These are phyloP conservation scores for Calonectria honghensis DNA, from an alignment of 2,329 filamentous ascomycete species.

Conservation along the genomic window DNA sequence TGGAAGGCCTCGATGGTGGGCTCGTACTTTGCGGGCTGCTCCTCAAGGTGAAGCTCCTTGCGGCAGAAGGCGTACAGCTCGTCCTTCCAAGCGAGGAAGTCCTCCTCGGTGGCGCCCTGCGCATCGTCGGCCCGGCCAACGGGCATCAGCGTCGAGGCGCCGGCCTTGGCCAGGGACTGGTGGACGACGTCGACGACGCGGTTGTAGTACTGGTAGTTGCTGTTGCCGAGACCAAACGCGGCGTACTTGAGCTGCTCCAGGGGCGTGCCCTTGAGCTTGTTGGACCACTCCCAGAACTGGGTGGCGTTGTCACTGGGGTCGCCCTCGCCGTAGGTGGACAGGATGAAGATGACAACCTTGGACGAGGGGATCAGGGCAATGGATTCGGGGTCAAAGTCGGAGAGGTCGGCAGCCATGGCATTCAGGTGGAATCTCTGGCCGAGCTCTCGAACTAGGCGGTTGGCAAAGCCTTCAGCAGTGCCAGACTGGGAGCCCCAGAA, in stretches of 20 bases:
- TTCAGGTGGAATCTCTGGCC: conserved; percentile 35
- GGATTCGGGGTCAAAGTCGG: conserved; percentile 65
- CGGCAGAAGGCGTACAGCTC: conserved; percentile 47
- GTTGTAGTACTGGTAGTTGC: conserved; percentile 60
- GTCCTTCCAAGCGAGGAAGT: conserved; percentile 59
- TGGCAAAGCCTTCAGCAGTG: conserved; percentile 38
- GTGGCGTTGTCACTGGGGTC: conserved; percentile 60
- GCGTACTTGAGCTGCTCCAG: conserved; percentile 52
- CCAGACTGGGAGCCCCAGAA: conserved; percentile 42
- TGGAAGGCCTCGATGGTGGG: conserved; percentile 41
- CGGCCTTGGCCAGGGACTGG: conserved; percentile 47
- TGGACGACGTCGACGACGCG: conserved; percentile 53
- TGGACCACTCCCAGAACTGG: conserved; percentile 52
- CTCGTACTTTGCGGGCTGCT: conserved; percentile 50
- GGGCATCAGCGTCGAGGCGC: conserved; percentile 49
- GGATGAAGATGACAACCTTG: conserved; percentile 57
- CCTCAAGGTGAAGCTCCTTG: conserved; percentile 47
- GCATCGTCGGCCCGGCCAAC: conserved; percentile 56
- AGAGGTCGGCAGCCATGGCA: conserved; percentile 60
- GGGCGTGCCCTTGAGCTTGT: conserved; percentile 31
- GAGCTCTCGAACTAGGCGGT: conserved; percentile 33
- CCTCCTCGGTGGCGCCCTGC: conserved; percentile 55
- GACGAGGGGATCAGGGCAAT: conserved; percentile 54
- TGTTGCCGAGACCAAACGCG: conserved; percentile 60
- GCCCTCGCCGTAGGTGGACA: conserved; percentile 61